These are phyloP conservation scores for Tuctoria greenei DNA, from an alignment of 176 grass and related monocot species.

Conservation along the genomic window DNA sequence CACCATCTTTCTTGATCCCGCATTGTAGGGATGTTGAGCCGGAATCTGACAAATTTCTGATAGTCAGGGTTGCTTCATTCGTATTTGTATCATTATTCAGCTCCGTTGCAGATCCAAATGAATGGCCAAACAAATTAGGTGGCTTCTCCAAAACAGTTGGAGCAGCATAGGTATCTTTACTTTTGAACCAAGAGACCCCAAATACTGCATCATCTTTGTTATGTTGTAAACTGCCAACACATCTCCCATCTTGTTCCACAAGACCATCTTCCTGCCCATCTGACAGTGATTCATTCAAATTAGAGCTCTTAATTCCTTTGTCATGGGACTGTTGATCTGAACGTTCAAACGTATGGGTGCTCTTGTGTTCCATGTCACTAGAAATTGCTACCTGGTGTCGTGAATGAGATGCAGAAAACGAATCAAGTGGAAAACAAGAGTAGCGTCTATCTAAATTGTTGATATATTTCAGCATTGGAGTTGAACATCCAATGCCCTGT, in stretches of 20 bases:
- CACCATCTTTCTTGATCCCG: slow-evolving; percentile 30
- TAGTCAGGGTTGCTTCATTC: slow-evolving; percentile 23
- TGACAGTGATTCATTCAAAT: slow-evolving; percentile 62
- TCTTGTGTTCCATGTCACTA: slow-evolving; percentile 39
- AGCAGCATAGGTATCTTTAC: slow-evolving; percentile 46
- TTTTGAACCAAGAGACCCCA: slow-evolving; percentile 48
- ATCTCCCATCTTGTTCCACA: slow-evolving; percentile 23
- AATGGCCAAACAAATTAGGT: slow-evolving; percentile 41
- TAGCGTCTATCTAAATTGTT: slow-evolving; percentile 33
- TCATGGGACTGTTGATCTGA: slow-evolving; percentile 37
- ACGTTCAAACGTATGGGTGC: slow-evolving; percentile 36
- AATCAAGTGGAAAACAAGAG: slow-evolving; percentile 37
- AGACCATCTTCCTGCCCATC: slow-evolving; percentile 43
- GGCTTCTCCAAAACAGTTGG: slow-evolving; percentile 33
- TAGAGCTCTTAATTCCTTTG: slow-evolving; percentile 49
- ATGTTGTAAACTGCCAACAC: slow-evolving; percentile 31
- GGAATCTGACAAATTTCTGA: slow-evolving; percentile 59
- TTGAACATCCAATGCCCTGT: slow-evolving; percentile 32
- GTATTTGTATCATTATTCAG: slow-evolving; percentile 25
- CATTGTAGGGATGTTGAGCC: slow-evolving; percentile 34
- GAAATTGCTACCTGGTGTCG: slow-evolving; percentile 25
- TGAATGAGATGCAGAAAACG: slow-evolving; percentile 29
- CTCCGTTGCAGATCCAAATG: slow-evolving; percentile 41
- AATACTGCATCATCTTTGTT: slow-evolving; percentile 33
- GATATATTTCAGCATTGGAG: slow-evolving; percentile 23